Base-by-base conservation (phyloP, 345 rosid species). In the Rhodomyrtus tomentosa region DNA sequence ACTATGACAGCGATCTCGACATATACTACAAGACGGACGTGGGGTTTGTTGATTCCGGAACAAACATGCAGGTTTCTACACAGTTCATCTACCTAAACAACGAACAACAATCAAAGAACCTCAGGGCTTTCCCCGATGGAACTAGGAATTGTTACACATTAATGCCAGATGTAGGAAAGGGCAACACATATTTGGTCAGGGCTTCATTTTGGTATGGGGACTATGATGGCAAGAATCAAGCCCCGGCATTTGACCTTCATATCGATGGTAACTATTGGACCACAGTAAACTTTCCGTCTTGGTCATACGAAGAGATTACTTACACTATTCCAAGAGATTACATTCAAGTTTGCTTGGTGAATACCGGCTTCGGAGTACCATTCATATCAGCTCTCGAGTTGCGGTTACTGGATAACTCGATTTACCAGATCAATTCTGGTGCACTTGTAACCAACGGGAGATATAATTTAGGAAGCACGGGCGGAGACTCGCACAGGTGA, bases 371-470 rank as follows among this genome's bases (percentile, higher is more conserved):
- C 0, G 94, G 94, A 36, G 83, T 89, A 21, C 95, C 95, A 82
- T 92, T 94, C 83, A 88, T 93, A 27, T 91, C 94, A 3, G 85
- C 89, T 16, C 76, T 93, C 82, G 95, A 95, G 56, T 59, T 93
- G 10, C 36, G 82, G 16, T 84, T 29, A 8, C 1, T 84, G 32
- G 85, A 68, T n/a, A 27, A 53, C 9, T 49, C 32, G 0, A 32
- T 0, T 68, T 84, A 84, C 27, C 82, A 40, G 1, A 6, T 18
- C 24, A 3, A 24, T 1, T 11, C 59, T 0, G 50, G 59, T 9
- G 81, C 59, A 20, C 38, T 56, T 42, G 12, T 38, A 7, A 15
- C 50, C 9, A 0, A 0, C 21, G 16, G 6, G 32, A 72, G 58
- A 50, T 0, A 0, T 16, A 49, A 59, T 40, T 13, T 73, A 3